Conservation (phyloP, 768 basidiomycete genomes). For the Collybia sordida region DNA sequence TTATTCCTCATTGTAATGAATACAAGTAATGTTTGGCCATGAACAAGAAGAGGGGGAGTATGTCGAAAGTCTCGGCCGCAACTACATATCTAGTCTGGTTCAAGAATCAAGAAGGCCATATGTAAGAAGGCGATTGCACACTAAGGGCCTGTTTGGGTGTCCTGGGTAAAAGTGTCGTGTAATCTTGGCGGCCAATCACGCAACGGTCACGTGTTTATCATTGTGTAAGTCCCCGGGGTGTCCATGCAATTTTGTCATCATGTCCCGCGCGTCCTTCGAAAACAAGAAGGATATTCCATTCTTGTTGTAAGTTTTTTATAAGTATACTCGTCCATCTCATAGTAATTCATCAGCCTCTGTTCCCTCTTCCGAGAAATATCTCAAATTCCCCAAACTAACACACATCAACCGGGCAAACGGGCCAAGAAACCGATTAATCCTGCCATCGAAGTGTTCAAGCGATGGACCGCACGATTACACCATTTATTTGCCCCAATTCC, state of each 20-base stretch:
- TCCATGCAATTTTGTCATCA: slow-evolving; percentile 2
- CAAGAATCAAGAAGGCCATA: no score
- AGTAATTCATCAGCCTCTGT: slow-evolving; percentile 37
- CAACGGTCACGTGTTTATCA: no score
- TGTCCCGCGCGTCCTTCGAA: slow-evolving; percentile 12
- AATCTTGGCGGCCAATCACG: no score
- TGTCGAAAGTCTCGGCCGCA: no score
- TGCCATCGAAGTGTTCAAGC: slow-evolving; percentile 37
- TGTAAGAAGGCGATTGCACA: no score
- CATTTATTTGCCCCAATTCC: slow-evolving; percentile 47
- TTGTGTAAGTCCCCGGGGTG: no score
- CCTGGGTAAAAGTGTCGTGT: no score
- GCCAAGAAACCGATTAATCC: slow-evolving; percentile 27
- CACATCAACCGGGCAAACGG: slow-evolving; percentile 12
- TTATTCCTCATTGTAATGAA: no score
- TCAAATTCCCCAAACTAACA: slow-evolving; percentile 27
- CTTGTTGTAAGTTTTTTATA: slow-evolving; percentile 21
- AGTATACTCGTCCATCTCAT: background rate
- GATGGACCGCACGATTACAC: slow-evolving; percentile 45
- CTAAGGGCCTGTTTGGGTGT: no score
- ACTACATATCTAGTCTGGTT: no score
- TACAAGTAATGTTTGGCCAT: no score
- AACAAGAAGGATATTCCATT: slow-evolving; percentile 21
- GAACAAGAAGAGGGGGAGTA: no score
- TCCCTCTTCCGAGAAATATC: slow-evolving; percentile 50